Conservation (phyloP, 2,329 filamentous ascomycete genomes). For the Diplodia sapinea region DNA sequence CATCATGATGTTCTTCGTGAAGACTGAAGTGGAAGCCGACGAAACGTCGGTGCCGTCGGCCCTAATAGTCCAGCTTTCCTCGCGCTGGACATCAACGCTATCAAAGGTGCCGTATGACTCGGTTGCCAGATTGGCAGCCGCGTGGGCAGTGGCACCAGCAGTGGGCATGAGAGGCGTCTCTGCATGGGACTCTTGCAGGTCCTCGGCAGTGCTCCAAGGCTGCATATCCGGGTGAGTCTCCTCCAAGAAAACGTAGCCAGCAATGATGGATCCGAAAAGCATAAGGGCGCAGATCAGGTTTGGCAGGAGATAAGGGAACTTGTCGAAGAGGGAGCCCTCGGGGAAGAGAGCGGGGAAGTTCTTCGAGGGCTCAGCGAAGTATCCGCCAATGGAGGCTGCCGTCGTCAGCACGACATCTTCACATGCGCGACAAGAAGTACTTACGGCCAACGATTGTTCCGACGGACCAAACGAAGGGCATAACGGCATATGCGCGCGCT, state of each 20-base stretch:
- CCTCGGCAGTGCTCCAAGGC: conserved; percentile 52
- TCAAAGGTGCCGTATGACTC: conserved; percentile 81
- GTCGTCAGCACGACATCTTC: conserved; percentile 35
- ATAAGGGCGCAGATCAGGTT: conserved; percentile 83
- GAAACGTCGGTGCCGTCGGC: conserved; percentile 50
- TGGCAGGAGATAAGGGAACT: conserved; percentile 85
- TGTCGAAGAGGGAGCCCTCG: conserved; percentile 70
- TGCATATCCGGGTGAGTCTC: conserved; percentile 90
- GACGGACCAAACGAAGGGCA: conserved; percentile 93
- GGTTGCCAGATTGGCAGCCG: conserved; percentile 73
- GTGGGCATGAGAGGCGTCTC: conserved; percentile 78
- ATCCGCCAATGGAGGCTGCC: conserved; percentile 78
- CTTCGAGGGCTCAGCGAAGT: conserved; percentile 77
- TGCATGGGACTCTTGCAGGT: conserved; percentile 54
- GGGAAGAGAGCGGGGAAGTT: conserved; percentile 77
- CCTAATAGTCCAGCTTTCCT: conserved; percentile 59
- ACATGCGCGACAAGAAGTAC: conserved; percentile 23
- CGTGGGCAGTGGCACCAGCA: conserved; percentile 74
- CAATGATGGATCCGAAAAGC: conserved; percentile 76
- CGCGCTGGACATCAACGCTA: conserved; percentile 60
- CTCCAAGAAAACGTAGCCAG: conserved; percentile 80
- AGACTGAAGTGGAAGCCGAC: conserved; percentile 44
- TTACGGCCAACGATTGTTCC: conserved; percentile 79
- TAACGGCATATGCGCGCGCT: conserved; percentile 86
- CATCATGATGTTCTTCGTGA: conserved; percentile 65